A percentile compares a stretch with the other conserved stretches of the same genome.
Evolutionary conservation across 148 eudicot species (phyloP).

Genomic region (Rhododendron griersonianum): DNA sequence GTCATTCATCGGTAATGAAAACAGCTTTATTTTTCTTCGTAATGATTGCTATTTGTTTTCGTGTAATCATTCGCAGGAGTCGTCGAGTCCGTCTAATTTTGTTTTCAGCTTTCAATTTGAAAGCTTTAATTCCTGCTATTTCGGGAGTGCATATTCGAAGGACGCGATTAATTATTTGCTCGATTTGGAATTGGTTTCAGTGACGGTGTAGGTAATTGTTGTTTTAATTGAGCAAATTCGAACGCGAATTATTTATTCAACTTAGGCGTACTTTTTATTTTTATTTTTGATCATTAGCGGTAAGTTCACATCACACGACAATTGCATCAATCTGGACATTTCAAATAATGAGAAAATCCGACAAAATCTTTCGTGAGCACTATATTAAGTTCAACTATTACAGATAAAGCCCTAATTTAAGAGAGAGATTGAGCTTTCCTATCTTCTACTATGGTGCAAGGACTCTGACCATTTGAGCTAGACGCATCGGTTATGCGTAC

Average conservation of each 20-base stretch:
- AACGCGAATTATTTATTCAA: background rate
- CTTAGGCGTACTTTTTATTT: background rate
- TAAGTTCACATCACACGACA: background rate
- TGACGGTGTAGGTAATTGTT: background rate
- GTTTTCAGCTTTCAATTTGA: background rate
- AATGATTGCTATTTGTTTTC: background rate
- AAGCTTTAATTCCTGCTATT: background rate
- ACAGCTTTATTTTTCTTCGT: background rate
- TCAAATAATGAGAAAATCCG: background rate
- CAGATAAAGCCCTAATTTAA: background rate
- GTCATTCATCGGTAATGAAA: background rate
- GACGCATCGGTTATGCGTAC: background rate
- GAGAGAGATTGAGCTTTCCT: background rate
- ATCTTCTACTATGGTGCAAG: background rate
- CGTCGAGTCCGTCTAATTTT: background rate
- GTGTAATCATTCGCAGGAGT: slow-evolving; percentile 1
- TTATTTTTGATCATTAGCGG: background rate
- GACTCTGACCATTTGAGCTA: background rate
- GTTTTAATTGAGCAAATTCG: background rate
- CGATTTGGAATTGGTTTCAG: background rate
- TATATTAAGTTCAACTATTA: background rate
- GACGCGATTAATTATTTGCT: background rate
- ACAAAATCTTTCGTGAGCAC: background rate
- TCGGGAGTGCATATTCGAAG: background rate
- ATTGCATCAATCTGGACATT: background rate